Evolutionary conservation across 2,329 filamentous ascomycete species (phyloP).

Genomic region (Thielaviopsis musarum): DNA sequence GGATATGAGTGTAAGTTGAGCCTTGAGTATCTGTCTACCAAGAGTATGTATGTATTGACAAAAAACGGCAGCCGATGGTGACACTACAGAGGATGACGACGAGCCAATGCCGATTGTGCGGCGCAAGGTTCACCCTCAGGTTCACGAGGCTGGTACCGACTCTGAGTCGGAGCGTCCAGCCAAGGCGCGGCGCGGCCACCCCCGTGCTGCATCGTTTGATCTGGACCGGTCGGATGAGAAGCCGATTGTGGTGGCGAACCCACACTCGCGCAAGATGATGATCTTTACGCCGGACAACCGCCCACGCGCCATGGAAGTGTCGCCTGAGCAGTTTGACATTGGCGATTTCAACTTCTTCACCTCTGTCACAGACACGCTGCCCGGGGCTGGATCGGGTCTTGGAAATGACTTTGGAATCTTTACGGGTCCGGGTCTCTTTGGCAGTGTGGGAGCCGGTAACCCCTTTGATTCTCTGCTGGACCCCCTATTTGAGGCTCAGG

Average conservation of each 20-base stretch:
- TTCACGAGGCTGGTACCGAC: conserved; percentile 31
- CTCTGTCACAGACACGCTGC: background rate
- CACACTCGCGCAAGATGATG: conserved; percentile 42
- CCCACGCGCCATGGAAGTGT: conserved; percentile 32
- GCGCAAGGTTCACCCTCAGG: conserved; percentile 27
- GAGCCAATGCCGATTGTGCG: conserved; percentile 31
- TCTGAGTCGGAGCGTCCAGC: conserved; percentile 19
- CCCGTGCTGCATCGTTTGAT: conserved; percentile 37
- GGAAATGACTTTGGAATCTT: background rate
- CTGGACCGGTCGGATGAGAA: conserved; percentile 37
- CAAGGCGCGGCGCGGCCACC: conserved; percentile 26
- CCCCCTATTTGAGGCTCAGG: conserved; percentile 31
- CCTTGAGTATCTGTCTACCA: too few species aligned
- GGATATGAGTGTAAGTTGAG: conserved; percentile 36
- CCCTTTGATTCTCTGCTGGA: conserved; percentile 57
- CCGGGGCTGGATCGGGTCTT: too few species aligned
- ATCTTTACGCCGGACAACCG: conserved; percentile 38
- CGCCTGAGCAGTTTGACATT: conserved; percentile 37
- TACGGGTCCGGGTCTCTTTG: background rate
- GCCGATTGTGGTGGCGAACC: conserved; percentile 41
- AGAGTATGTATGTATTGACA: too few species aligned
- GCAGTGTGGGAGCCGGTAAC: conserved; percentile 31
- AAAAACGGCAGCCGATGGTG: conserved; percentile 33
- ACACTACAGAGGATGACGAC: conserved; percentile 42
- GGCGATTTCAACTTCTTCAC: conserved; percentile 19